Percentiles rank a stretch among this genome's conserved stretches.
These are phyloP conservation scores for Dunaliella sp. DNA, from an alignment of 139 green algal species.

Conservation along the genomic window DNA sequence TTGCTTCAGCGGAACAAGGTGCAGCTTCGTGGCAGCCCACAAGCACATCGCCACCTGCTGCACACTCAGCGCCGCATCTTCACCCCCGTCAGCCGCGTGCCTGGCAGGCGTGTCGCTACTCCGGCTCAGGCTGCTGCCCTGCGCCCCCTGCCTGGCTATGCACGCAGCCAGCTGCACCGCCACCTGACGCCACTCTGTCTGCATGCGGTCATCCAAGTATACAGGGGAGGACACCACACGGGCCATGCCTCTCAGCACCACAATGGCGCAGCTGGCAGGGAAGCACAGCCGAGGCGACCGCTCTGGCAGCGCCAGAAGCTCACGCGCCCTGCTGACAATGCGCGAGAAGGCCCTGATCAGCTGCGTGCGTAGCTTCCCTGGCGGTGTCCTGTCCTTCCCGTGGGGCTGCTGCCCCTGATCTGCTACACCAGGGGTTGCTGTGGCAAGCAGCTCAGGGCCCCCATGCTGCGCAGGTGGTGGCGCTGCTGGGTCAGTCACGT, in stretches of 20 bases:
- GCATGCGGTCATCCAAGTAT: not conserved
- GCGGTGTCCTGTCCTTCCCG: too few relatives aligned
- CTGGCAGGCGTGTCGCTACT: not conserved
- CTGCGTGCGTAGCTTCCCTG: not conserved
- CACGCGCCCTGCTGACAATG: not conserved
- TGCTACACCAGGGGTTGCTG: too few relatives aligned
- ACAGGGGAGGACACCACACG: not conserved
- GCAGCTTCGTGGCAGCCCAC: not conserved
- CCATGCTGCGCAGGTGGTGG: too few relatives aligned
- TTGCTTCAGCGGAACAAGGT: not conserved
- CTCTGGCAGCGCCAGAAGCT: not conserved
- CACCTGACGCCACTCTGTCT: not conserved
- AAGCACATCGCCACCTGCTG: not conserved
- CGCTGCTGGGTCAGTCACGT: too few relatives aligned
- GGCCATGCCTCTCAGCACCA: not conserved
- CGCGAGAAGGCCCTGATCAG: not conserved
- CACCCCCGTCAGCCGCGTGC: too few relatives aligned
- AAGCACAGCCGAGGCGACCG: not conserved
- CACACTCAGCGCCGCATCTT: not conserved
- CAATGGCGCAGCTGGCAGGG: not conserved
- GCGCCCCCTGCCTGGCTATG: not conserved
- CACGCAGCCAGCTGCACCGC: not conserved
- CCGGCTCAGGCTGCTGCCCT: not conserved
- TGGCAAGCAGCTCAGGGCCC: too few relatives aligned
- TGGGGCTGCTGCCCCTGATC: not conserved